phyloP scores from a whole-genome alignment of 2,329 filamentous ascomycete genomes.

The Juglanconis sp. region DNA sequence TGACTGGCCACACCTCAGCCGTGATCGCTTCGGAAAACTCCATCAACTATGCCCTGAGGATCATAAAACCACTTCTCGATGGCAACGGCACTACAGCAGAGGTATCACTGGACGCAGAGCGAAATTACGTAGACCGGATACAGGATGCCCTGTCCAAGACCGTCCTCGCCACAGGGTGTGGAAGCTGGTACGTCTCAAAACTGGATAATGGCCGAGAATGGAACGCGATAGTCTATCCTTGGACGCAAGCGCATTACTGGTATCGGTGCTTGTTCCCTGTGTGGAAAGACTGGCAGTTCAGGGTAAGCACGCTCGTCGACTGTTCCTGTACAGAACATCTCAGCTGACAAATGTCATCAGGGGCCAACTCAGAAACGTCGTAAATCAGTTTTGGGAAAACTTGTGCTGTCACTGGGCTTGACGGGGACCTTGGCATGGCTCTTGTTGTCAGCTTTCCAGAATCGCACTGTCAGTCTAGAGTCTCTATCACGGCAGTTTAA shows the following conservation, averaged over 20 bases:
- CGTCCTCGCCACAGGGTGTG: conserved; percentile 33
- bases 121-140: conserved; percentile 28
- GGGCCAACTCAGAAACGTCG: background rate
- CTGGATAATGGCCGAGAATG: conserved; percentile 25
- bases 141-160: conserved; percentile 32
- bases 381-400: background rate
- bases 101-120: conserved; percentile 33
- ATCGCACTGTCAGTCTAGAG: background rate
- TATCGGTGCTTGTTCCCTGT: conserved; percentile 34
- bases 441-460: background rate
- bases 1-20: conserved; percentile 53
- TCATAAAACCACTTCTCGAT: conserved; percentile 48
- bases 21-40: conserved; percentile 56
- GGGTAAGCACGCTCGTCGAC: conserved; percentile 23
- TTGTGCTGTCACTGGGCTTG: background rate
- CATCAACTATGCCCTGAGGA: conserved; percentile 56
- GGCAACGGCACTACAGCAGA: conserved; percentile 29
- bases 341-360: background rate
- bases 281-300: conserved; percentile 31
- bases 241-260: conserved; percentile 33
- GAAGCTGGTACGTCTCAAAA: conserved; percentile 34
- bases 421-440: background rate
- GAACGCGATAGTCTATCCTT: conserved; percentile 36
- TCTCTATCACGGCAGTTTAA: background rate
- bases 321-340: background rate